phyloP scores from a whole-genome alignment of 768 basidiomycete genomes.

The Coprinopsis sp. region DNA sequence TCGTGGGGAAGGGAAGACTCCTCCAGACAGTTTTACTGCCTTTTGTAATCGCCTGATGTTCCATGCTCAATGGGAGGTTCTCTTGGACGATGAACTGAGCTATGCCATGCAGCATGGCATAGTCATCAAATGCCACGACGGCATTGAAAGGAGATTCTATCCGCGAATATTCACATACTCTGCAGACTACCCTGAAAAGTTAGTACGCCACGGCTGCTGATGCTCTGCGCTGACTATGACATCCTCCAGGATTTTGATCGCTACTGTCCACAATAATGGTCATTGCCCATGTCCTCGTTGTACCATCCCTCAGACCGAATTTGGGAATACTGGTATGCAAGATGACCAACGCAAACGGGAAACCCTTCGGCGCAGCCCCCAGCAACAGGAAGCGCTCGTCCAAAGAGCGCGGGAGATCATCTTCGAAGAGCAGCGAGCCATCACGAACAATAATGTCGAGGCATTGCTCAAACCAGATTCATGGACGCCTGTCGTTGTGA shows the following conservation, averaged over 20 bases:
- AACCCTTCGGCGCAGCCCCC: neutral
- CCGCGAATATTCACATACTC: conserved; percentile 33
- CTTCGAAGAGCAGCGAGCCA: neutral
- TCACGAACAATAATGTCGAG: neutral
- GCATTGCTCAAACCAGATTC: too few relatives aligned
- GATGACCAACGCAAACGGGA: conserved; percentile 11
- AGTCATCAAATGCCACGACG: too few relatives aligned
- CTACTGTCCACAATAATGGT: conserved; percentile 27
- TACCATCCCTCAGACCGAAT: conserved; percentile 16
- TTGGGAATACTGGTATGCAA: conserved; percentile 26
- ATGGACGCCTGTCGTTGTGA: neutral
- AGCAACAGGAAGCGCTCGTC: neutral
- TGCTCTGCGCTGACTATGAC: too few relatives aligned
- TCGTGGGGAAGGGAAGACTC: conserved; percentile 15
- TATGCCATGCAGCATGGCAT: conserved; percentile 28
- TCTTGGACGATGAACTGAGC: conserved; percentile 30
- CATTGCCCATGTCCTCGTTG: conserved; percentile 31
- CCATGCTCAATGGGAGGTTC: conserved; percentile 26
- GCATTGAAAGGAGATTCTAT: too few relatives aligned
- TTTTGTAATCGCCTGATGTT: too few relatives aligned
- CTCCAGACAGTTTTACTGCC: conserved; percentile 17
- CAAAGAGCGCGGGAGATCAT: conserved; percentile 1
- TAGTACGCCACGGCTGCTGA: conserved; percentile 10
- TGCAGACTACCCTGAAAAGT: conserved; percentile 43
- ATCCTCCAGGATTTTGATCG: conserved; percentile 21